phyloP scores from a whole-genome alignment of 2,329 filamentous ascomycete genomes.

The Helicocarpus griseus region DNA sequence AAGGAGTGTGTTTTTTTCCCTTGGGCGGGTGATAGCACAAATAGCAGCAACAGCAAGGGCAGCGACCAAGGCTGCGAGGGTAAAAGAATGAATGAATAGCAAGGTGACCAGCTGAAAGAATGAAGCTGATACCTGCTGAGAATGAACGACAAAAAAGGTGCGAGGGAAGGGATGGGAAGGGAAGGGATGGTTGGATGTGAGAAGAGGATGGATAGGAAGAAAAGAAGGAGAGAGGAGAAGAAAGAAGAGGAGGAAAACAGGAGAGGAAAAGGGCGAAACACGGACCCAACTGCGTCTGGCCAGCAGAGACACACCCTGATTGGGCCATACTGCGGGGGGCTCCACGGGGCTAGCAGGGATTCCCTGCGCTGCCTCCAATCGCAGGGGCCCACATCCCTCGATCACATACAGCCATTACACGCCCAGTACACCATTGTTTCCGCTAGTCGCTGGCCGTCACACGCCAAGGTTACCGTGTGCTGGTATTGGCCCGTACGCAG shows the following conservation, averaged over 20 bases:
- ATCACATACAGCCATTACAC: too few relatives aligned
- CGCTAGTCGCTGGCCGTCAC: too few relatives aligned
- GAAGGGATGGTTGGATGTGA: slow-evolving; percentile 5
- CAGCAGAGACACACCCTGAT: too few relatives aligned
- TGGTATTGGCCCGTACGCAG: background rate
- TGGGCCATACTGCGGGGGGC: too few relatives aligned
- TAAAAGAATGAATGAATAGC: slow-evolving; percentile 41
- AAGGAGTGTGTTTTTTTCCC: slow-evolving; percentile 6
- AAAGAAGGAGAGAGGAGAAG: slow-evolving; percentile 6
- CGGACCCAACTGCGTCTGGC: background rate
- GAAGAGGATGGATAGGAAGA: slow-evolving; percentile 7
- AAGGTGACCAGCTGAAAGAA: slow-evolving; percentile 51
- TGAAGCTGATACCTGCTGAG: slow-evolving; percentile 49
- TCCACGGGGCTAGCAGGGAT: too few relatives aligned
- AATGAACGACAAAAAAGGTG: slow-evolving; percentile 16
- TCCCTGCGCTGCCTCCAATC: too few relatives aligned
- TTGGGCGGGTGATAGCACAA: background rate
- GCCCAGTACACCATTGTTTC: too few relatives aligned
- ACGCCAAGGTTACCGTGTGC: background rate
- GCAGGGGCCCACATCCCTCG: too few relatives aligned
- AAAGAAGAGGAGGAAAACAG: slow-evolving; percentile 7
- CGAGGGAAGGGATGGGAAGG: slow-evolving; percentile 16
- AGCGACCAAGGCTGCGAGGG: slow-evolving; percentile 11
- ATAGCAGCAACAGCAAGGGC: slow-evolving; percentile 12
- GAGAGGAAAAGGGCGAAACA: slow-evolving; percentile 15